These are phyloP conservation scores for Tausonia pullulans DNA, from an alignment of 1,284 basidiomycete species.

Conservation along the genomic window DNA sequence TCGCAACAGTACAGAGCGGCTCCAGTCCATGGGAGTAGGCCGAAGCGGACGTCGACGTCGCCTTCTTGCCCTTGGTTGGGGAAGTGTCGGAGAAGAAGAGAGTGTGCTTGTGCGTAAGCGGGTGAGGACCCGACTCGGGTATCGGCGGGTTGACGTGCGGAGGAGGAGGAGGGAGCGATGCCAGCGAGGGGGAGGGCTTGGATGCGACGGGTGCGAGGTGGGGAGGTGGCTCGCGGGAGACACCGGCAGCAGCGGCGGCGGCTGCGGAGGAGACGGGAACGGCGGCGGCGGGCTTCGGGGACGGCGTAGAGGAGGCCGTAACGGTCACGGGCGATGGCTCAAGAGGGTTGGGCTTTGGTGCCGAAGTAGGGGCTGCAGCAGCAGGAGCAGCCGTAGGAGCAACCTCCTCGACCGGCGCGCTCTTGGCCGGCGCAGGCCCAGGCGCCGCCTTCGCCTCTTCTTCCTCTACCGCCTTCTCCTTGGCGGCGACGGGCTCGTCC, in stretches of 20 bases:
- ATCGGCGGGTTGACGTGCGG: not conserved
- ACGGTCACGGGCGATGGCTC: not conserved
- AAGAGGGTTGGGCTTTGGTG: not conserved
- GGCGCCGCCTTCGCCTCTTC: too few relatives aligned
- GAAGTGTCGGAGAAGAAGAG: slow-evolving; percentile 17
- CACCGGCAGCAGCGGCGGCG: not conserved
- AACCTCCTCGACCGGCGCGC: too few relatives aligned
- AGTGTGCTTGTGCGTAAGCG: slow-evolving; percentile 13
- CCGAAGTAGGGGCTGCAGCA: not conserved
- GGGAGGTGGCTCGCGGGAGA: too few relatives aligned
- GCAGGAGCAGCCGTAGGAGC: not conserved
- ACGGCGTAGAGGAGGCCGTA: not conserved
- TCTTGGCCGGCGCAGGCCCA: too few relatives aligned
- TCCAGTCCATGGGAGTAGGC: slow-evolving; percentile 24
- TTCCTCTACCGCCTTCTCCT: not conserved
- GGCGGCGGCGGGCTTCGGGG: not conserved
- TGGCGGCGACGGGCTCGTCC: not conserved
- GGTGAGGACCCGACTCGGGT: not conserved
- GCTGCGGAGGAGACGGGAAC: not conserved
- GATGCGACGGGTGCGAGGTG: too few relatives aligned
- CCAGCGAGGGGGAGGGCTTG: not conserved
- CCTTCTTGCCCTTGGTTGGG: not conserved
- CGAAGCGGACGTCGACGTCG: not conserved
- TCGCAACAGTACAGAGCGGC: slow-evolving; percentile 21
- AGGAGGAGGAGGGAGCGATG: not conserved